Percentiles rank a stretch among this genome's conserved stretches.
phyloP scores from a whole-genome alignment of 331 rosid genomes.

The Arachis monticola region DNA sequence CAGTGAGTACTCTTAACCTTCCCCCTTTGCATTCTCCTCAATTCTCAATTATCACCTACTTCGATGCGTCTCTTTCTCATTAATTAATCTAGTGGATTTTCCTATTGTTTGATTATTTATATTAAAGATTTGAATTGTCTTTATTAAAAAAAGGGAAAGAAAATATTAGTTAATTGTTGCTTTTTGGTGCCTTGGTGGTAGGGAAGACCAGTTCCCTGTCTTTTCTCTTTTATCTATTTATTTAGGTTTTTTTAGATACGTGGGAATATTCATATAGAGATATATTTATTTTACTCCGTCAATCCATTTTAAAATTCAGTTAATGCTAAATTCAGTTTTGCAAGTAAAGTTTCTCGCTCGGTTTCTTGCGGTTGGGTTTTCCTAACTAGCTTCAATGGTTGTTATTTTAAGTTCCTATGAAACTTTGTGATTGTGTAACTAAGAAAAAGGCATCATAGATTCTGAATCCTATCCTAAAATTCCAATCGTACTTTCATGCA shows the following conservation, averaged over 20 bases:
- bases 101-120: neutral
- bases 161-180: no score
- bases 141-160: no score
- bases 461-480: neutral
- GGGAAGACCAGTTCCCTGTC: no score
- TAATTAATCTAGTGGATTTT: neutral
- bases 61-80: neutral
- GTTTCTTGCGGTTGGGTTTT: conserved; percentile 11
- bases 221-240: neutral
- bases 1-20: conserved; percentile 44
- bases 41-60: neutral
- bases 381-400: neutral
- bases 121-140: no score
- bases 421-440: neutral
- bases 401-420: neutral
- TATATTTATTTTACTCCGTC: neutral
- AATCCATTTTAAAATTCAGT: neutral
- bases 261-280: no score
- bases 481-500: neutral
- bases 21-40: neutral
- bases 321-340: neutral
- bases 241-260: neutral
- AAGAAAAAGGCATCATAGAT: neutral
- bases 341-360: neutral
- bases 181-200: neutral